Conservation (phyloP, 176 grass and related monocot genomes). For the Saccharum officinarum region DNA sequence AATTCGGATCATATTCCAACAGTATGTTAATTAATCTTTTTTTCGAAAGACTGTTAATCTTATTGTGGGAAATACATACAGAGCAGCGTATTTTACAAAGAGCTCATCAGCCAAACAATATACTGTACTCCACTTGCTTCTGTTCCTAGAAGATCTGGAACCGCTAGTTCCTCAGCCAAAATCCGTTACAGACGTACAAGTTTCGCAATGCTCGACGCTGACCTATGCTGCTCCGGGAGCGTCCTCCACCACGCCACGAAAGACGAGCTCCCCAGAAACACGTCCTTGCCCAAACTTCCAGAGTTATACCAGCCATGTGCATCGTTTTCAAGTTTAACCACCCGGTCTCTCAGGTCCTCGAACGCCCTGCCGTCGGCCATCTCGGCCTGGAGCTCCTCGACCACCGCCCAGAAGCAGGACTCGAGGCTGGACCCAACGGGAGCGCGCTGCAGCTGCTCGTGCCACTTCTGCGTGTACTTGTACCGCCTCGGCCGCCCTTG, state of each 20-base stretch:
- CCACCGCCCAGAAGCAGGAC: slow-evolving; percentile 91
- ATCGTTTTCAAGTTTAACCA: slow-evolving; percentile 67
- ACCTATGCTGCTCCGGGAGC: slow-evolving; percentile 71
- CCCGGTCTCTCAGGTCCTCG: slow-evolving; percentile 56
- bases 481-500: slow-evolving; percentile 79
- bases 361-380: slow-evolving; percentile 52
- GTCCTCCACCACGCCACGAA: slow-evolving; percentile 91
- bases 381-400: slow-evolving; percentile 82
- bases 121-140: background rate
- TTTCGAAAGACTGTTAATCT: background rate
- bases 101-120: background rate
- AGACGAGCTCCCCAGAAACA: slow-evolving; percentile 67
- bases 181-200: slow-evolving; percentile 21
- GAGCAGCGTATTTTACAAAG: background rate
- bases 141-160: background rate
- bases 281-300: slow-evolving; percentile 66
- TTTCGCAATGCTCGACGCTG: slow-evolving; percentile 60
- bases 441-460: slow-evolving; percentile 58
- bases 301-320: slow-evolving; percentile 60
- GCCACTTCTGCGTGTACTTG: slow-evolving; percentile 88
- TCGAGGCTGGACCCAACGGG: slow-evolving; percentile 57
- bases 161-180: background rate
- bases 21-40: too few species aligned
- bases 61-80: background rate
- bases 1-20: too few species aligned